Evolutionary conservation across 495 filamentous ascomycete genomes (phyloP), one percentile per base, ranked within the genome.

Genomic region (Neurospora tetrasperma): DNA sequence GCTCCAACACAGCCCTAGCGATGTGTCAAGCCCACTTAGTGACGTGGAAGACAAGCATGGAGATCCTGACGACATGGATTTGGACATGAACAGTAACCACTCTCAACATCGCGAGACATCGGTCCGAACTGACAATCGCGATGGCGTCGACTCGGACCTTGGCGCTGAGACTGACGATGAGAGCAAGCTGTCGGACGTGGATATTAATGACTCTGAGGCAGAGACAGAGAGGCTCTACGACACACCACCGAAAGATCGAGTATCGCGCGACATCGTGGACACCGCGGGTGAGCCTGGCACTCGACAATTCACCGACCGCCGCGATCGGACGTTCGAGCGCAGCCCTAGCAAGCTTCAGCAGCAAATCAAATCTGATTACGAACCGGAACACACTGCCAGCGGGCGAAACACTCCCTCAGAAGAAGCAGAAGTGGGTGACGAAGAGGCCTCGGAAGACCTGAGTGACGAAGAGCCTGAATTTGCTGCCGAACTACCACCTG

Each of bases 211-310:
- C 83, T 97, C 96, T n/a, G 96, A 99, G 82, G 96, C 96, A 39
- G 96, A 98, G 84, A 99, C 96, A 9, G 96, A 98, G 83, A 89
- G 96, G 70, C 86, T 98, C 76, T 95, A 96, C 75, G 89, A 92
- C 78, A 94, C 95, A n/a, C 96, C 96, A 27, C 89, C 92, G 72
- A 93, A 94, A 74, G 82, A 85, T 75, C 86, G 86, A 76, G 85
- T 86, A 74, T 85, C 85, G 76, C 87, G 91, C 80, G 90, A 93
- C 69, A 85, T 90, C 9, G 75, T 92, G 23, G 87, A 75, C 48
- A 75, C 78, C 76, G 76, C 80, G 79, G 69, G 81, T 78, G 76
- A 85, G 74, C 76, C 78, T 72, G 76, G 74, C n/a, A 75, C 62
- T 62, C 79, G 78, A 62, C 80, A 78, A 72, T 81, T 82, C 71